Evolutionary conservation across 495 filamentous ascomycete species (phyloP).

Genomic region (Lichina pygmaea): DNA sequence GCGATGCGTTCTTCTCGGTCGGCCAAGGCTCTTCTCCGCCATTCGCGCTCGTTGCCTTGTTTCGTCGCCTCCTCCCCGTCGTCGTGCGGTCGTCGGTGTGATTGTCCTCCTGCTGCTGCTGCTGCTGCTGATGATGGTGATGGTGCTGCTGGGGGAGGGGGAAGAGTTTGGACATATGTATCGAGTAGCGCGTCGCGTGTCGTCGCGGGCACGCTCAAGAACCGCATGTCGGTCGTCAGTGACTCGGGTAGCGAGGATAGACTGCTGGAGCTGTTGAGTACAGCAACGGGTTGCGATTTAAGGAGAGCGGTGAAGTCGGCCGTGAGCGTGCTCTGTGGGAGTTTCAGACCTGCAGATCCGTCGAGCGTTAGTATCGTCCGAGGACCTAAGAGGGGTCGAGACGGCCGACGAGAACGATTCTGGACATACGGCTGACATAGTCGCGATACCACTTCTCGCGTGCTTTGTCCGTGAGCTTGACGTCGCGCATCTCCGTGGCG

Average conservation of each 20-base stretch:
- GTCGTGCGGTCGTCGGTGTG: too few relatives aligned
- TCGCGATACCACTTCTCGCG: conserved; percentile 81
- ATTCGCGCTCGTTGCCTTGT: too few relatives aligned
- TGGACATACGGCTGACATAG: conserved; percentile 30
- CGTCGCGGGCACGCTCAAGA: conserved; percentile 44
- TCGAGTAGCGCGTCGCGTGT: conserved; percentile 48
- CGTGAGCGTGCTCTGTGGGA: conserved; percentile 45
- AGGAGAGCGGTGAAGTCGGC: conserved; percentile 56
- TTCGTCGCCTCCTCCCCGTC: too few relatives aligned
- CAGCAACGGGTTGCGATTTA: conserved; percentile 32
- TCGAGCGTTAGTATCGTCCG: conserved; percentile 1
- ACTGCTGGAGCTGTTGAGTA: conserved; percentile 38
- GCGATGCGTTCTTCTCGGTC: conserved; percentile 47
- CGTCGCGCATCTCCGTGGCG: conserved; percentile 53
- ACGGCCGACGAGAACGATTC: neutral
- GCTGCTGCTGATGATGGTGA: conserved; percentile 5
- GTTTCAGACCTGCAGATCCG: conserved; percentile 25
- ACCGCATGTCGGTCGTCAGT: conserved; percentile 53
- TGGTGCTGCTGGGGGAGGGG: conserved; percentile 22
- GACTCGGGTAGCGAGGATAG: conserved; percentile 34
- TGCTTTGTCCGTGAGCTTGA: conserved; percentile 56
- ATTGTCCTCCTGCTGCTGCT: too few relatives aligned
- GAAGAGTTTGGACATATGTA: conserved; percentile 46
- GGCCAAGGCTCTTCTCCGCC: conserved; percentile 27
- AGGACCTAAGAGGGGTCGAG: neutral